Evolutionary conservation across 2,329 filamentous ascomycete species (phyloP), one percentile per base, ranked within the genome.

Genomic region (Phialophora tarda): DNA sequence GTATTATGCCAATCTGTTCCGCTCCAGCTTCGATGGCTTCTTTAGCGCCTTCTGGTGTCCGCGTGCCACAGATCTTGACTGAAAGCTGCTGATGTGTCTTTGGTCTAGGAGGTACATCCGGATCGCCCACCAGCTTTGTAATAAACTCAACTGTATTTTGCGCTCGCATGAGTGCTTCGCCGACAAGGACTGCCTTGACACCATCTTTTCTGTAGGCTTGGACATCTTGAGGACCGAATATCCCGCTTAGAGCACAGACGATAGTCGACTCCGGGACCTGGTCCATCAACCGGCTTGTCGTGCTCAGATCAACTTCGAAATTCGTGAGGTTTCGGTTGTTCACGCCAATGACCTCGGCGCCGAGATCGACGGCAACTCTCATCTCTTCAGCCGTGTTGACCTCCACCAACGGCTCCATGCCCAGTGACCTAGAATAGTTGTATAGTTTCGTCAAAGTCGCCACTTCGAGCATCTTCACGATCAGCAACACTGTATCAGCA

Each of bases 331-430:
- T 96, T 63, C 95, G 89, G 81, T 99, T 99, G 81, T 99, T 99
- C 73, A 99, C 95, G 28, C 95, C 95, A 74, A 99, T 96, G 44
- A 92, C 94, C 78, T 93, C 90, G 24, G 95, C 87, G 11, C 94
- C 95, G 24, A 99, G 84, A 64, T 91, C 86, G 54, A 97, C 88
- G 7, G 96, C 95, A 64, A 88, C 89, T 47, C 89, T 85, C 92
- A 97, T 99, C 79, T 99, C 95, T 58, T 95, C 91, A 0, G 89
- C 88, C 50, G 91, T 99, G 75, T 99, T 96, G 30, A 99, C 95
- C 78, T 99, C 95, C 1, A 99, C 95, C 32, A 99, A 81, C 38
- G 95, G 95, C 80, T 99, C 96, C 95, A 99, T 99, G 21, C 93
- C 94, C 1, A 99, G 84, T 2, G 90, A 93, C 51, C 88, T 84